Conservation (phyloP, 192 early-diverging fungal species). For the Rhizophagus prolifer region DNA sequence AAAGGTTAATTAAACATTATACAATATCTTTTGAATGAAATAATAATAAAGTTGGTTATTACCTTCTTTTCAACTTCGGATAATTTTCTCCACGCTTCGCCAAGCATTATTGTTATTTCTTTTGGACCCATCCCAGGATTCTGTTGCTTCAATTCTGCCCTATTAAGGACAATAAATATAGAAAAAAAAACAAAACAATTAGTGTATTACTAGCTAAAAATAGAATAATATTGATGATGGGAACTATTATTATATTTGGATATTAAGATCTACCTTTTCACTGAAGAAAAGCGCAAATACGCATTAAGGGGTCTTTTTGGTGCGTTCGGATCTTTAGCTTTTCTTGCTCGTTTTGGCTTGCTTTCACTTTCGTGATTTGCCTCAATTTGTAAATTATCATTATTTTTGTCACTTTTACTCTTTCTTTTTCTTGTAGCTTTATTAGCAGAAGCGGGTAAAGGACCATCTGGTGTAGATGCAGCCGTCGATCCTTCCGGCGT, state of each 20-base stretch:
- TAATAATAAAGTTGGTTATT: background rate
- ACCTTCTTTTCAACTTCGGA: conserved; percentile 42
- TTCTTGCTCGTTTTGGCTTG: conserved; percentile 4
- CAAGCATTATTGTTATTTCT: conserved; percentile 42
- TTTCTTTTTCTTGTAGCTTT: conserved; percentile 5
- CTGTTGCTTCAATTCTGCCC: conserved; percentile 43
- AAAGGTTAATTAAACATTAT: no score
- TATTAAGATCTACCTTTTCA: conserved; percentile 37
- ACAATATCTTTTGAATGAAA: background rate
- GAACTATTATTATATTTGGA: background rate
- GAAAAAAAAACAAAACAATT: background rate
- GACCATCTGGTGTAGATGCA: background rate
- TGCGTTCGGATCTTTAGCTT: conserved; percentile 43
- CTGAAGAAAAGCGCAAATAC: conserved; percentile 39
- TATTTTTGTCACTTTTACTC: conserved; percentile 7
- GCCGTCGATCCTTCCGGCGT: background rate
- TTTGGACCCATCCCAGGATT: conserved; percentile 42
- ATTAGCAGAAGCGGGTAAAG: no score
- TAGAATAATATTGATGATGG: background rate
- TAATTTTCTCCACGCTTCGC: conserved; percentile 43
- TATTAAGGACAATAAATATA: conserved; percentile 4
- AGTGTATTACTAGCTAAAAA: background rate
- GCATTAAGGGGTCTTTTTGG: conserved; percentile 44
- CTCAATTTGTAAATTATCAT: background rate
- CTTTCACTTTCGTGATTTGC: background rate